A percentile compares a stretch with the other conserved stretches of the same genome.
Conservation (phyloP, 2,329 filamentous ascomycete genomes). For the Botrytis aclada region DNA sequence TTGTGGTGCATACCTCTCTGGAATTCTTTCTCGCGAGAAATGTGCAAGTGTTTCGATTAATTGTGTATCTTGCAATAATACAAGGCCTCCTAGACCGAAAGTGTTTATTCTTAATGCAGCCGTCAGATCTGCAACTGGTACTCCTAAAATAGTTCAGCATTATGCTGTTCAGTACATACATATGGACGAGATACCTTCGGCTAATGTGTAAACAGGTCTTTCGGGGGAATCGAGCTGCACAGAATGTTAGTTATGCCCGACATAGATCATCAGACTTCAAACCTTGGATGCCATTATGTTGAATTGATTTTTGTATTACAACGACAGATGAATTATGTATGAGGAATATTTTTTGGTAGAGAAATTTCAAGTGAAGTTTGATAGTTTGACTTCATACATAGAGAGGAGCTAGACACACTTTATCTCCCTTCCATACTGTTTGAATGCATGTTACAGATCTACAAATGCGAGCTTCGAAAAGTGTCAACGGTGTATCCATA, state of each 20-base stretch:
- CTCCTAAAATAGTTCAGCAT: neutral
- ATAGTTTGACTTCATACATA: neutral
- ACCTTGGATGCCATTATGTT: conserved; percentile 8
- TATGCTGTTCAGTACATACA: too few relatives aligned
- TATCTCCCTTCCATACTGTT: neutral
- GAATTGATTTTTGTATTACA: neutral
- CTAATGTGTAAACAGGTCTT: conserved; percentile 32
- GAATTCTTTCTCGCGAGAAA: conserved; percentile 50
- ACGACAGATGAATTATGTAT: neutral
- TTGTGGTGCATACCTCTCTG: conserved; percentile 38
- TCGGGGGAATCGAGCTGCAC: conserved; percentile 16
- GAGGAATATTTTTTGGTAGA: neutral
- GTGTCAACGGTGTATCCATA: neutral
- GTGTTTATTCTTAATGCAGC: conserved; percentile 23
- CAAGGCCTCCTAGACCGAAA: conserved; percentile 43
- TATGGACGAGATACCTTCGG: conserved; percentile 28
- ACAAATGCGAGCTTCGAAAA: neutral
- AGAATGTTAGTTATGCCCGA: neutral
- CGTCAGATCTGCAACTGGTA: conserved; percentile 21
- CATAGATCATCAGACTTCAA: neutral
- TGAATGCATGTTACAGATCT: neutral
- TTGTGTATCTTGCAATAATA: conserved; percentile 62
- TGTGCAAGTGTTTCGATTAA: conserved; percentile 58
- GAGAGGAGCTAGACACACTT: neutral
- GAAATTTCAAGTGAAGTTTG: neutral